Evolutionary conservation across 306 rosid species (phyloP).

Genomic region (Morella rubra): DNA sequence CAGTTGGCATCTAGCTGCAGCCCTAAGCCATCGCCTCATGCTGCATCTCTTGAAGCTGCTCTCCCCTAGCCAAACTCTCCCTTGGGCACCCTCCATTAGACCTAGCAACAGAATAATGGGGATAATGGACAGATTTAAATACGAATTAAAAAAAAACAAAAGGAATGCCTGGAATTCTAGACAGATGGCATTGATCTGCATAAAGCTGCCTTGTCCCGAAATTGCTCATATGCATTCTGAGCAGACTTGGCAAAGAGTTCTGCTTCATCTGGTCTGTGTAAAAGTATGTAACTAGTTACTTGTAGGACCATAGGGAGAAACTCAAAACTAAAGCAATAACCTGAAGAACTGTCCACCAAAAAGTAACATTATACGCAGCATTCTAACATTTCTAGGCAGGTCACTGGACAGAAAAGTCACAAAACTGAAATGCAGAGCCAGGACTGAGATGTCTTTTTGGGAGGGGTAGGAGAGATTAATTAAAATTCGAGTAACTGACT

Average conservation of each 20-base stretch:
- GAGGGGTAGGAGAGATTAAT: too few species aligned
- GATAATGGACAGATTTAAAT: conserved; percentile 5
- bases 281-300: background rate
- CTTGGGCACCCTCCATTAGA: conserved; percentile 95
- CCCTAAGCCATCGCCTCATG: too few species aligned
- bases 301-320: background rate
- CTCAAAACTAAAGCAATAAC: background rate
- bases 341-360: background rate
- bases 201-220: conserved; percentile 85
- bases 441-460: background rate
- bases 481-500: background rate
- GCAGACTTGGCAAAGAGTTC: conserved; percentile 81
- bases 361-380: background rate
- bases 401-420: background rate
- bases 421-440: background rate
- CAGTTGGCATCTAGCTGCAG: too few species aligned
- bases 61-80: conserved; percentile 93
- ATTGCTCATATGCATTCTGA: conserved; percentile 69
- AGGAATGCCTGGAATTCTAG: conserved; percentile 3
- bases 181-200: conserved; percentile 90
- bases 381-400: background rate
- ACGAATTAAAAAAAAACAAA: background rate
- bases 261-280: conserved; percentile 85
- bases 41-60: conserved; percentile 77
- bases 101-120: conserved; percentile 40